Evolutionary conservation across 1,284 basidiomycete genomes (phyloP).

Genomic region (Puccinia horiana): DNA sequence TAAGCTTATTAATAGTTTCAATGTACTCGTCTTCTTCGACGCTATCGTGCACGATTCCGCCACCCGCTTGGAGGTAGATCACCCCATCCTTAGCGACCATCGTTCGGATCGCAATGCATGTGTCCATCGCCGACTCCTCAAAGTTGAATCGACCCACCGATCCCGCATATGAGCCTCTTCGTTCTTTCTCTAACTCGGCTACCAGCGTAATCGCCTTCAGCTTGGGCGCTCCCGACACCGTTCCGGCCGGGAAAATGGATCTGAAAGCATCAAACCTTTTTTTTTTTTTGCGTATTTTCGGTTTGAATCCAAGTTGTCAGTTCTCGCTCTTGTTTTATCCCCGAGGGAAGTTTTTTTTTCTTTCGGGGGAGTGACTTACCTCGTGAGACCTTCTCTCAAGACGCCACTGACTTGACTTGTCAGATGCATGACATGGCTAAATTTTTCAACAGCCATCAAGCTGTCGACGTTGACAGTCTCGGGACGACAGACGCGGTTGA

Average conservation of each 20-base stretch:
- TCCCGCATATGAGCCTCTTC: slow-evolving; percentile 92
- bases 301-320: background rate
- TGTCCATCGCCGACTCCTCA: slow-evolving; percentile 91
- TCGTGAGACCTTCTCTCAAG: slow-evolving; percentile 77
- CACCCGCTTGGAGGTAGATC: slow-evolving; percentile 92
- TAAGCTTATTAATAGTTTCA: slow-evolving; percentile 93
- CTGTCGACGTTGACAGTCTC: slow-evolving; percentile 93
- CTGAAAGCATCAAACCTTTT: slow-evolving; percentile 93
- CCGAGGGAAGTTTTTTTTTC: background rate
- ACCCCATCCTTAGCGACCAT: slow-evolving; percentile 95
- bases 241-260: slow-evolving; percentile 98
- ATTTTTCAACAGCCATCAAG: slow-evolving; percentile 91
- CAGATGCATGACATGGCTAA: slow-evolving; percentile 96
- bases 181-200: slow-evolving; percentile 81
- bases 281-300: slow-evolving; percentile 1
- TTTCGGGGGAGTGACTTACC: slow-evolving; percentile 62
- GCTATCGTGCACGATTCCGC: slow-evolving; percentile 96
- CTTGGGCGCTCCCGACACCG: slow-evolving; percentile 98
- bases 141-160: slow-evolving; percentile 97
- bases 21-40: slow-evolving; percentile 95
- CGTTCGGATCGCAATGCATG: slow-evolving; percentile 96
- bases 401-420: slow-evolving; percentile 91
- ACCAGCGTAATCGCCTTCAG: slow-evolving; percentile 97
- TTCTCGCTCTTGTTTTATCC: background rate
- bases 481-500: slow-evolving; percentile 94